Percentiles rank a stretch among this genome's conserved stretches.
These are phyloP conservation scores for Melaleuca alternifolia DNA, from an alignment of 345 rosid species.

Conservation along the genomic window DNA sequence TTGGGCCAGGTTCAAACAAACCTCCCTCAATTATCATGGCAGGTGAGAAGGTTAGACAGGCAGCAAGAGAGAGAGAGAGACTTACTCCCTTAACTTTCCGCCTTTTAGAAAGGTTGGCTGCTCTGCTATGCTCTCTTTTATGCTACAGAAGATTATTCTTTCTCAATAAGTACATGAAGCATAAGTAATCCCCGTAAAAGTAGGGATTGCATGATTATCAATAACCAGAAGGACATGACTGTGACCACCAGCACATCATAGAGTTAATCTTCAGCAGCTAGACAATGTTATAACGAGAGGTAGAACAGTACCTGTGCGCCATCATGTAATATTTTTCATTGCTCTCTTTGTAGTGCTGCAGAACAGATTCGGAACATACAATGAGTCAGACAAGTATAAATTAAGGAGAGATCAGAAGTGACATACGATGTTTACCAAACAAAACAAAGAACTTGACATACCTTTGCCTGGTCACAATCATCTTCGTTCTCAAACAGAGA, in stretches of 20 bases:
- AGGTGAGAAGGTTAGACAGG: background rate
- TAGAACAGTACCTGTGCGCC: constrained; percentile 74
- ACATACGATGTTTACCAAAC: background rate
- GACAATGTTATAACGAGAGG: background rate
- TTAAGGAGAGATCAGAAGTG: background rate
- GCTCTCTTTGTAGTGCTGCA: constrained; percentile 93
- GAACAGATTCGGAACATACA: background rate
- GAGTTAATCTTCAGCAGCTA: background rate
- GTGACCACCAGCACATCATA: background rate
- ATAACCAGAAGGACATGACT: background rate
- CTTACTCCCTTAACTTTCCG: constrained; percentile 93
- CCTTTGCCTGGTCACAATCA: constrained; percentile 89
- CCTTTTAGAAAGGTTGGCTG: constrained; percentile 66
- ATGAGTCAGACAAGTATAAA: background rate
- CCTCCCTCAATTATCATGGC: background rate
- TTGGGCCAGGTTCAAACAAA: background rate
- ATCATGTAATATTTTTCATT: constrained; percentile 90
- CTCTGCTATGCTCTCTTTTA: constrained; percentile 75
- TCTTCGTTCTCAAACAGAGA: constrained; percentile 64
- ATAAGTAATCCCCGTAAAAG: background rate
- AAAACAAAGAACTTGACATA: constrained; percentile 10
- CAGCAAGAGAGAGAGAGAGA: constrained; percentile 3
- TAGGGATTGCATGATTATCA: background rate
- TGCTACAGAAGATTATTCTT: constrained; percentile 32
- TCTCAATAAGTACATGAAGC: background rate